Base-by-base conservation (phyloP, 1,139 yeast genomes). In the Wickerhamomyces sp. region DNA sequence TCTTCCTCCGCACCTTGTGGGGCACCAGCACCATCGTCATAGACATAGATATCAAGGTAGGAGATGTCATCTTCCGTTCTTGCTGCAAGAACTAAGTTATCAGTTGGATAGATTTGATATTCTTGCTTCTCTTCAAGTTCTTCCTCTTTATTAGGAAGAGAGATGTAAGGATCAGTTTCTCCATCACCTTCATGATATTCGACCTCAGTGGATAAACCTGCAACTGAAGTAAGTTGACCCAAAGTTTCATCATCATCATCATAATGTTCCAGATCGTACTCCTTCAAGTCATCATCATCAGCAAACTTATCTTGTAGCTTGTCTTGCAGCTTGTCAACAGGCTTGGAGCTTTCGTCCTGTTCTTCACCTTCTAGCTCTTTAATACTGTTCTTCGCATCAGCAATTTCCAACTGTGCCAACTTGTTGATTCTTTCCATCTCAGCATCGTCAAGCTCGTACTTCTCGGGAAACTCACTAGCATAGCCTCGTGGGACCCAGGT, bases 401-500 rank as follows among this genome's bases (percentile, higher is more conserved):
- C 75, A 41, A 92, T 67, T 59, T 89, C 89, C 54, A 90, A 69
- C 46, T 83, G 76, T 33, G 97, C 96, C 76, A 92, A 74, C 48
- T 81, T 80, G 46, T 82, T 78, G 58, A 92, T 89, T 64, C 97
- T 77, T 44, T 79, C 94, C 87, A 92, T 82, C 64, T 92, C 99
- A 44, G 76, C 94, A 48, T 92, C 97, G 54, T 89, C 81, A 44
- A 92, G 68, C 51, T 87, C 96, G 57, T 88, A 89, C 58, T 85
- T 78, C 53, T 80, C 87, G 5, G 98, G 98, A 58, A 83, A 86
- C 61, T 90, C 97, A 29, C 95, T 77, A 22, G 98, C 95, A 61
- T 75, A 85, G 10, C 99, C 99, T 56, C 96, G 77, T 36, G 97
- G 97, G 26, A 92, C 96, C 97, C 98, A 92, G 38, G 83, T 69